Conservation (phyloP, 1,284 basidiomycete genomes). For the Ustilago trichophora region DNA sequence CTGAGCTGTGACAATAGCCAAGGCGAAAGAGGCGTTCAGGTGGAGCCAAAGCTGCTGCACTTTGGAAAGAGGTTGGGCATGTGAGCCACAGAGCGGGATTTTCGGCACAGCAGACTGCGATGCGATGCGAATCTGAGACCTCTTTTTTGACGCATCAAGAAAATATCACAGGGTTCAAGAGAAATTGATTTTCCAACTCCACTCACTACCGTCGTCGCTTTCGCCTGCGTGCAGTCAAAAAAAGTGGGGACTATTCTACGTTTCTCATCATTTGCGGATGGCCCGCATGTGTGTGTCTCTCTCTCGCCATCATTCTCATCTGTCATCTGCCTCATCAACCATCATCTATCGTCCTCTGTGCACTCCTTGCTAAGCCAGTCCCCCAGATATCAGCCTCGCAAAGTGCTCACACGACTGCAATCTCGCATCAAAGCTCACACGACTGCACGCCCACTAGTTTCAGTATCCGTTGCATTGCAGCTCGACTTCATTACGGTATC, state of each 20-base stretch:
- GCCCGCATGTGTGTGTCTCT: background rate
- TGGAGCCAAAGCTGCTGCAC: background rate
- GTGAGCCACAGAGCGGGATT: background rate
- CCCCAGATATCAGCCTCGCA: no score
- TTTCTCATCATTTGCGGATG: background rate
- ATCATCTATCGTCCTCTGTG: no score
- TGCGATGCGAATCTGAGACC: no score
- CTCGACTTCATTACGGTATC: conserved; percentile 25
- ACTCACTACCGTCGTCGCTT: no score
- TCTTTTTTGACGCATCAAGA: no score
- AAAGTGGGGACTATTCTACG: no score
- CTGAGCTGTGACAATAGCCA: conserved; percentile 3
- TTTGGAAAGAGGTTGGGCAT: conserved; percentile 3
- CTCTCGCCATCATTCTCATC: background rate
- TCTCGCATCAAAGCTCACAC: no score
- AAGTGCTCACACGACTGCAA: background rate
- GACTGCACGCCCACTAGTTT: no score
- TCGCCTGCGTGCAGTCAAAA: no score
- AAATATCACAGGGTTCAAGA: conserved; percentile 3
- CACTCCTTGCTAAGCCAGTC: no score
- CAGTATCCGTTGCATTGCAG: background rate
- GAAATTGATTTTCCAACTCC: background rate
- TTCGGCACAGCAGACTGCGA: no score
- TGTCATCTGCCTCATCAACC: background rate
- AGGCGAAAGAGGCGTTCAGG: no score